phyloP scores from a whole-genome alignment of 192 early-diverging fungal genomes.

The Glomus cerebriforme region DNA sequence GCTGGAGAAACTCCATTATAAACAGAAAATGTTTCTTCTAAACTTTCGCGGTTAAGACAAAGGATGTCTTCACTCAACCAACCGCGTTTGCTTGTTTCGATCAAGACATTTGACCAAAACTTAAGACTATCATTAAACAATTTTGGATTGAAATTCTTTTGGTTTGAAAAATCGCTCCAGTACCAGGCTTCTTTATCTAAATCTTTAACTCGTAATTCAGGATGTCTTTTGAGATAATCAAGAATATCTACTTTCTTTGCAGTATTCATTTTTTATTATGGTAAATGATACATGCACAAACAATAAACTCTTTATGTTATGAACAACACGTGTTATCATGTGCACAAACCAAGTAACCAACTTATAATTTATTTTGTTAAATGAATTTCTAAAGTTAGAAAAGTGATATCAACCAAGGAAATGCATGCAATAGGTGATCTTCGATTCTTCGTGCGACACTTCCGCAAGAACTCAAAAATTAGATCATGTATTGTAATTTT shows the following conservation, averaged over 20 bases:
- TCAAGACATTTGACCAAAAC: slow-evolving; percentile 22
- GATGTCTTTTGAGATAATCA: not conserved
- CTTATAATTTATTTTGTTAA: not conserved
- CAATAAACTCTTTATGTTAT: too few species aligned
- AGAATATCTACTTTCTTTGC: not conserved
- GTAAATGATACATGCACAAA: too few species aligned
- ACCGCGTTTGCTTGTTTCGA: not conserved
- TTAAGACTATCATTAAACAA: not conserved
- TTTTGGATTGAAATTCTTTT: not conserved
- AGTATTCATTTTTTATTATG: not conserved
- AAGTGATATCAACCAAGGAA: not conserved
- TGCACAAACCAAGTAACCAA: too few species aligned
- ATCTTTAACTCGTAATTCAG: not conserved
- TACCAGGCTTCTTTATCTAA: not conserved
- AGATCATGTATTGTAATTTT: too few species aligned
- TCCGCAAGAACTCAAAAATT: too few species aligned
- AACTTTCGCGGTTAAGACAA: not conserved
- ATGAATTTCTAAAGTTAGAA: not conserved
- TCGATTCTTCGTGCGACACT: not conserved
- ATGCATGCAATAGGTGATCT: not conserved
- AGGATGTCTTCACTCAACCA: slow-evolving; percentile 11
- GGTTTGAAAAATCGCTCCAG: slow-evolving; percentile 10
- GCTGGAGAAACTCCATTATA: not conserved
- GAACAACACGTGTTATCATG: too few species aligned
- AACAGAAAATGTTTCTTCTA: not conserved